Conservation (phyloP, 2,329 filamentous ascomycete species). For the Trichoderma asperellum region DNA sequence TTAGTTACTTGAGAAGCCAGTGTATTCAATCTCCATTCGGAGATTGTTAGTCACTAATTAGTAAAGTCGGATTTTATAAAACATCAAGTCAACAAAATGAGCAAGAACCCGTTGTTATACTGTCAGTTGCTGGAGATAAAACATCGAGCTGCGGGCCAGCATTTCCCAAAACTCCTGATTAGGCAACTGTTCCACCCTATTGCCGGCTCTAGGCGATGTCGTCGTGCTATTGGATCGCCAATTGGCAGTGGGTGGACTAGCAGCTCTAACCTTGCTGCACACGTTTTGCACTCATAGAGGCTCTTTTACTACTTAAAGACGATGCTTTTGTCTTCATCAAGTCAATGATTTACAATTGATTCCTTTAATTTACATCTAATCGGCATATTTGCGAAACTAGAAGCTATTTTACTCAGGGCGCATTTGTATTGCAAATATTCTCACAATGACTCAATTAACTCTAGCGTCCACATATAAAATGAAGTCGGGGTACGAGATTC, state of each 20-base stretch:
- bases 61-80: background rate
- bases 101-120: background rate
- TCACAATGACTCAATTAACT: conserved; percentile 9
- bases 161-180: conserved; percentile 8
- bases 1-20: background rate
- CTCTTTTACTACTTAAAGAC: background rate
- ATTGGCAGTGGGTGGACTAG: background rate
- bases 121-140: background rate
- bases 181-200: conserved; percentile 13
- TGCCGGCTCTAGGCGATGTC: background rate
- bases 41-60: background rate
- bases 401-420: too few relatives aligned
- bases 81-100: background rate
- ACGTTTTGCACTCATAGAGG: background rate
- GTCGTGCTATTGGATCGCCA: background rate
- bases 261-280: background rate
- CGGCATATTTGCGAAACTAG: background rate
- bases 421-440: background rate
- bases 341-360: background rate
- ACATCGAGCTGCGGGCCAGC: background rate
- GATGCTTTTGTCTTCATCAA: background rate
- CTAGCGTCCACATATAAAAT: conserved; percentile 11
- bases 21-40: background rate
- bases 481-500: conserved; percentile 13
- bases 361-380: background rate